Evolutionary conservation across 768 basidiomycete genomes (phyloP).

Genomic region (Podaxis pistillaris): DNA sequence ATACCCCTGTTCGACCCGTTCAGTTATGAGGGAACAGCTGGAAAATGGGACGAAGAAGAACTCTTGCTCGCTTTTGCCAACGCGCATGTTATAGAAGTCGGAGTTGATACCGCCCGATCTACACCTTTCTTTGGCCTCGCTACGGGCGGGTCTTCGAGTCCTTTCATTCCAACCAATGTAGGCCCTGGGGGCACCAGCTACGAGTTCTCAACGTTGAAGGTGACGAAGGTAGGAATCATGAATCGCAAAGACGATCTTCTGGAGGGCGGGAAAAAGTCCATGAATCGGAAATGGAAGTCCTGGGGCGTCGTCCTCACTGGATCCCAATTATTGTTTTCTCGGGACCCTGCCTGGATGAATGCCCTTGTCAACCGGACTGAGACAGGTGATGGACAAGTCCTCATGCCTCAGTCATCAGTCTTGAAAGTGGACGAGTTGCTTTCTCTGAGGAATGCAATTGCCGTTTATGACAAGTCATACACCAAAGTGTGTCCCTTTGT

Average conservation of each 20-base stretch:
- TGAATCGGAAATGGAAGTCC: slow-evolving; percentile 82
- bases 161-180: background rate
- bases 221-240: slow-evolving; percentile 81
- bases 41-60: slow-evolving; percentile 66
- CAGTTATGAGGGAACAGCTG: slow-evolving; percentile 60
- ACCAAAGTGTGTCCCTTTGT: slow-evolving; percentile 55
- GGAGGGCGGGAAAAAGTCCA: slow-evolving; percentile 74
- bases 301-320: slow-evolving; percentile 86
- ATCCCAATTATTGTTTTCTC: slow-evolving; percentile 90
- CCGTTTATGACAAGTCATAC: slow-evolving; percentile 77
- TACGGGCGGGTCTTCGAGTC: slow-evolving; percentile 20
- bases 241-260: slow-evolving; percentile 77
- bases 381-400: slow-evolving; percentile 27
- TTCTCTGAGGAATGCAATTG: slow-evolving; percentile 74
- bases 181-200: slow-evolving; percentile 10
- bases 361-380: slow-evolving; percentile 16
- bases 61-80: slow-evolving; percentile 63
- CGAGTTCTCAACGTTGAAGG: slow-evolving; percentile 49
- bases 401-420: slow-evolving; percentile 37
- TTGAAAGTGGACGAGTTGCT: slow-evolving; percentile 85
- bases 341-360: slow-evolving; percentile 56
- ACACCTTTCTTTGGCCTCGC: slow-evolving; percentile 36
- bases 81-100: slow-evolving; percentile 58
- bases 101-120: slow-evolving; percentile 36
- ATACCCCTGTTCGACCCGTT: slow-evolving; percentile 66